phyloP scores from a whole-genome alignment of 2,329 filamentous ascomycete genomes.

The Venturia aucupariae region DNA sequence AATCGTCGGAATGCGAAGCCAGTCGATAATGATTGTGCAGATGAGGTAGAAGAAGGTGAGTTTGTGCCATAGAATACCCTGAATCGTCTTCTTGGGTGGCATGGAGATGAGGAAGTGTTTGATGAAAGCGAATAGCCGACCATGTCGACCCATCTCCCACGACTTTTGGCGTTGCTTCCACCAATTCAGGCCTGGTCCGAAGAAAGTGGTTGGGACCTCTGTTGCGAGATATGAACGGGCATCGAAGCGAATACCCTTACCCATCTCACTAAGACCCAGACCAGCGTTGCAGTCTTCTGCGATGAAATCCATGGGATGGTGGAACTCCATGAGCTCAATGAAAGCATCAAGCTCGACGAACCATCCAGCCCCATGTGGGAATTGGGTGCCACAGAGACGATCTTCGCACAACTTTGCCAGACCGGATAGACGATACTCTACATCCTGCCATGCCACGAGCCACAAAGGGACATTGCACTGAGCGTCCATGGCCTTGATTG shows the following conservation, averaged over 20 bases:
- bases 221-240: constrained; percentile 18
- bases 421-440: constrained; percentile 18
- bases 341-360: constrained; percentile 19
- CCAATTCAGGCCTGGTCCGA: constrained; percentile 19
- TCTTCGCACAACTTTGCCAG: constrained; percentile 18
- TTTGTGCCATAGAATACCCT: constrained; percentile 19
- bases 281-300: constrained; percentile 19
- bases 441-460: constrained; percentile 19
- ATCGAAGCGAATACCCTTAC: constrained; percentile 19
- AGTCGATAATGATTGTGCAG: constrained; percentile 18
- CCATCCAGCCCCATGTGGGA: constrained; percentile 20
- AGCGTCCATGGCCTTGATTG: constrained; percentile 18
- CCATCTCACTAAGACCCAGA: constrained; percentile 18
- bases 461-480: constrained; percentile 16
- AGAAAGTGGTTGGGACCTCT: constrained; percentile 19
- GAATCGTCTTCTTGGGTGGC: constrained; percentile 15
- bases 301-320: constrained; percentile 20
- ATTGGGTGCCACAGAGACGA: constrained; percentile 18
- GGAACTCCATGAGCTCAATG: constrained; percentile 18
- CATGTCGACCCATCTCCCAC: constrained; percentile 20
- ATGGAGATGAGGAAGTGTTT: constrained; percentile 17
- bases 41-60: constrained; percentile 19
- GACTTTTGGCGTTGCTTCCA: constrained; percentile 18
- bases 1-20: constrained; percentile 18
- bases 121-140: constrained; percentile 18